Base-by-base conservation (phyloP, 208 protist genomes). In the Giardia muris region DNA sequence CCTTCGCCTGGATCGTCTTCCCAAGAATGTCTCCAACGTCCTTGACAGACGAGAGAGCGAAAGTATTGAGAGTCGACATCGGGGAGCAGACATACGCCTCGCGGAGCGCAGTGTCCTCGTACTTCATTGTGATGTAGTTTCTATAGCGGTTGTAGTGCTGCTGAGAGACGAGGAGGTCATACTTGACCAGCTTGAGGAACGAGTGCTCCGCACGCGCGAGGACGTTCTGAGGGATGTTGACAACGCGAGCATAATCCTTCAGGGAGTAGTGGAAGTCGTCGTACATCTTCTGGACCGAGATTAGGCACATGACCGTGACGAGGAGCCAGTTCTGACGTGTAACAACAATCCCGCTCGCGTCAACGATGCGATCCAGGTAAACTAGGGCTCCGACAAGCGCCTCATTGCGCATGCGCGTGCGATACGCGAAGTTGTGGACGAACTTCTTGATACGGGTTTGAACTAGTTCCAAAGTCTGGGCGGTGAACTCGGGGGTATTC, bases 201-300 rank as follows among this genome's bases (percentile, higher is more conserved):
- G 87, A 22, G 44, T 90, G 87, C 45, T 90, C 87, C 2, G 87
- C 87, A 43, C 45, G 46, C 1, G 43, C 45, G 0, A 90, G 87
- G 2, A 47, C 1, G n/a, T 90, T 4, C 2, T 47, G 10, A 4
- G 87, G 87, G 0, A 90, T 47, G 43, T 45, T 45, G 2, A 90
- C n/a, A 47, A 90, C 87, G 0, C 2, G 4, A 67, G 87, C 87
- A 45, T 90, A 90, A 46, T 90, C 87, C 44, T 90, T 90, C 2
- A 90, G 44, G 1, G 87, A 2, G n/a, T 90, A 90, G n/a, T 90
- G 87, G 87, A 90, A 90, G 44, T 90, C 87, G n/a, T 90, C 87
- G 44, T 90, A 90, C 1, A 90, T 47, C 44, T 90, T 90, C 44
- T 90, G 87, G 0, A 90, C 43, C 2, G 44, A 67, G 2, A 90